Conservation (phyloP, 176 grass and related monocot species). For the Zea luxurians region DNA sequence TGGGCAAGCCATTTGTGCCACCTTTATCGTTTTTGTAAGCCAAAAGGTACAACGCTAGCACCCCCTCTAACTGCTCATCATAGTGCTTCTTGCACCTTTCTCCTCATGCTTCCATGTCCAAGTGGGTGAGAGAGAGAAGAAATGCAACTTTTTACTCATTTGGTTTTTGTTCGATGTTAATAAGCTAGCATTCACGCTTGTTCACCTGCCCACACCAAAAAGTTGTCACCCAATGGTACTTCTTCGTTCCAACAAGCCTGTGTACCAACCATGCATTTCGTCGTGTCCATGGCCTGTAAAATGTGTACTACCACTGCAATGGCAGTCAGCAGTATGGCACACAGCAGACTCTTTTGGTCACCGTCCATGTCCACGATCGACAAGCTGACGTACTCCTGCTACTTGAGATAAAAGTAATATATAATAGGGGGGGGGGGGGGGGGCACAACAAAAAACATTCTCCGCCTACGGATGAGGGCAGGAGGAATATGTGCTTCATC, state of each 20-base stretch:
- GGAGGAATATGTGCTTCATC: constrained; percentile 44
- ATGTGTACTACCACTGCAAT: constrained; percentile 15
- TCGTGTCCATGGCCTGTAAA: neutral
- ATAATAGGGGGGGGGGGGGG: no score
- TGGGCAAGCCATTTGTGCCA: constrained; percentile 49
- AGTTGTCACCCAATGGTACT: constrained; percentile 48
- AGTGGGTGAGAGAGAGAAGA: constrained; percentile 32
- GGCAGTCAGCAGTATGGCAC: neutral
- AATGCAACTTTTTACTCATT: constrained; percentile 37
- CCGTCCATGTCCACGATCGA: neutral
- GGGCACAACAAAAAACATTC: constrained; percentile 57
- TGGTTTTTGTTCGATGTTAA: constrained; percentile 44
- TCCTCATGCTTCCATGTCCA: constrained; percentile 39
- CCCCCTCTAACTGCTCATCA: constrained; percentile 8
- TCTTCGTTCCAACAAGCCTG: constrained; percentile 3
- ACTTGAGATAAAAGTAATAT: neutral
- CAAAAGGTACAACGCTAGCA: constrained; percentile 37
- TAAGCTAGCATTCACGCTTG: constrained; percentile 34
- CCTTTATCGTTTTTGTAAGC: constrained; percentile 44
- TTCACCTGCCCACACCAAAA: constrained; percentile 63
- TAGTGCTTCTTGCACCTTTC: constrained; percentile 27
- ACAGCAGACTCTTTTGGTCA: neutral
- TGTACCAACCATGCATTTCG: constrained; percentile 12
- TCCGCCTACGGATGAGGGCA: constrained; percentile 47
- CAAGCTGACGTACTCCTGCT: no score